Evolutionary conservation across 2,329 filamentous ascomycete genomes (phyloP).

Genomic region (Leptographium lundbergii): DNA sequence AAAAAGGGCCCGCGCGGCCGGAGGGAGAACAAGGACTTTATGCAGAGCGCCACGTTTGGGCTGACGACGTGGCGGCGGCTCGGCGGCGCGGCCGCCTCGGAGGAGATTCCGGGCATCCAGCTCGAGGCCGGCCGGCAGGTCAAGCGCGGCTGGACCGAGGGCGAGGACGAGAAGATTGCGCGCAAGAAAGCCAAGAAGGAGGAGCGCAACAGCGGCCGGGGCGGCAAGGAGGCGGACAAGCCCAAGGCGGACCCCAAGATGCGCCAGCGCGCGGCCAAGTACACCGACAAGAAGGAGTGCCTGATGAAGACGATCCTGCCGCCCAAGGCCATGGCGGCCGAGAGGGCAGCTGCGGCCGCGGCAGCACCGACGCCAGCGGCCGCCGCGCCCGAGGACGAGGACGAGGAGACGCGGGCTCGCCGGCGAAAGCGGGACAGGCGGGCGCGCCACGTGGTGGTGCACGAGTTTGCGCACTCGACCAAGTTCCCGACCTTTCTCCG

Average conservation of each 20-base stretch:
- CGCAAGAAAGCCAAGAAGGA: slow-evolving; percentile 1
- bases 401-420: slow-evolving; percentile 28
- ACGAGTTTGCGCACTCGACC: slow-evolving; percentile 79
- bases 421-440: slow-evolving; percentile 26
- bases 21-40: background rate
- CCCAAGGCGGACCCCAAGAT: slow-evolving; percentile 16
- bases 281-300: slow-evolving; percentile 68
- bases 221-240: background rate
- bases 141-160: slow-evolving; percentile 80
- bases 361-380: background rate
- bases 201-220: background rate
- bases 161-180: slow-evolving; percentile 22
- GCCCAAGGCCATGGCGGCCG: slow-evolving; percentile 25
- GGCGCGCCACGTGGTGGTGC: slow-evolving; percentile 50
- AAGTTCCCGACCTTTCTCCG: slow-evolving; percentile 77
- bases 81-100: slow-evolving; percentile 19
- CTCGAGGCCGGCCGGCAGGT: slow-evolving; percentile 64
- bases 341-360: background rate
- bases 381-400: slow-evolving; percentile 12
- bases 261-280: slow-evolving; percentile 54
- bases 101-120: slow-evolving; percentile 52
- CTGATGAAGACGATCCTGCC: slow-evolving; percentile 72
- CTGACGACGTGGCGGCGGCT: slow-evolving; percentile 8
- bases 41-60: background rate
- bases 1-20: background rate